A percentile compares a stretch with the other conserved stretches of the same genome.
Conservation (phyloP, 805 yeast genomes). For the Candida ficus region DNA sequence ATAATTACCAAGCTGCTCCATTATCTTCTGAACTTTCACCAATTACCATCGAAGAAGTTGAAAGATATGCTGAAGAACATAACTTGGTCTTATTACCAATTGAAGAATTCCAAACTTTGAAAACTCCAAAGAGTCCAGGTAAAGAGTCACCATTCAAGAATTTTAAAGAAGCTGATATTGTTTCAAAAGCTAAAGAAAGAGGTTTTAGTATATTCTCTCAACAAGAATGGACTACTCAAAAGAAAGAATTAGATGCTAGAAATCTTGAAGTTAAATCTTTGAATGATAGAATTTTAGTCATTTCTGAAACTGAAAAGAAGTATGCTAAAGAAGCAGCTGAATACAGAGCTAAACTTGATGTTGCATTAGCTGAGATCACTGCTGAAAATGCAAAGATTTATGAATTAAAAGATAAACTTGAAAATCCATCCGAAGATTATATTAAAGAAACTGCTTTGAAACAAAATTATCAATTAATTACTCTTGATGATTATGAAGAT, state of each 20-base stretch:
- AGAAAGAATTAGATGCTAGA: conserved; percentile 1
- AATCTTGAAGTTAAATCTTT: conserved; percentile 5
- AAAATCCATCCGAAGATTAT: conserved; percentile 28
- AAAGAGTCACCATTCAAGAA: conserved; percentile 20
- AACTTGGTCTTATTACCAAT: conserved; percentile 25
- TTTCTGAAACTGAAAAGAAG: conserved; percentile 19
- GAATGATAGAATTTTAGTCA: conserved; percentile 7
- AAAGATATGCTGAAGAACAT: conserved; percentile 27
- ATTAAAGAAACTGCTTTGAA: conserved; percentile 25
- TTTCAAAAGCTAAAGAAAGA: conserved; percentile 15
- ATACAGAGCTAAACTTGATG: conserved; percentile 14
- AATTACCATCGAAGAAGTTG: conserved; percentile 23
- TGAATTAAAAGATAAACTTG: conserved; percentile 9
- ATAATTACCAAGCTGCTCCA: conserved; percentile 16
- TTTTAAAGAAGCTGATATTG: conserved; percentile 14
- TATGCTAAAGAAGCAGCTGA: conserved; percentile 20
- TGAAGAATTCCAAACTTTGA: conserved; percentile 15
- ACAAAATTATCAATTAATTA: conserved; percentile 20
- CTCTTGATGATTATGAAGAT: conserved; percentile 10
- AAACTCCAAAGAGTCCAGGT: conserved; percentile 24
- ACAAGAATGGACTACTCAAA: conserved; percentile 7
- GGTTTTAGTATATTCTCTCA: conserved; percentile 14
- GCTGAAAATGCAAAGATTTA: conserved; percentile 1
- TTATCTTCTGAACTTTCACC: conserved; percentile 19
- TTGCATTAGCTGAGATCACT: conserved; percentile 7